Percentiles rank a stretch among this genome's conserved stretches.
Conservation (phyloP, 2,329 filamentous ascomycete species). For the Neofusicoccum umdonicola region DNA sequence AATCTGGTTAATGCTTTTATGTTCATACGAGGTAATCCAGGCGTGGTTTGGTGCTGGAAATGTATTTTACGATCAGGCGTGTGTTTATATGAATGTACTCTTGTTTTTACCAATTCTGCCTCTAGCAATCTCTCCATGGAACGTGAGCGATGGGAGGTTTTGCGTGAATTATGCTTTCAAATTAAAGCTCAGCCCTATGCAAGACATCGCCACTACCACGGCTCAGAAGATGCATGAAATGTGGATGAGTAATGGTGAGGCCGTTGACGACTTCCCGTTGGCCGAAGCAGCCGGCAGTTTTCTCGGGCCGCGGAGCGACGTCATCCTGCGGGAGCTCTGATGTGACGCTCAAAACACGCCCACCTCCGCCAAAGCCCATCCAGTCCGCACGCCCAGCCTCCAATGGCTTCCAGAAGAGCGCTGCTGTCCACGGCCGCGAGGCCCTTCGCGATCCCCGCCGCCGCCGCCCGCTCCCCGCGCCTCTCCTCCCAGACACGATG, state of each 20-base stretch:
- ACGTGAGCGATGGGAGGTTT: too few species aligned
- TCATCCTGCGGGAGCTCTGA: constrained; percentile 15
- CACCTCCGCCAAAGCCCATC: neutral
- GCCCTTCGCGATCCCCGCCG: constrained; percentile 22
- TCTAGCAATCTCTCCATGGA: too few species aligned
- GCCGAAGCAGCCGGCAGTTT: constrained; percentile 14
- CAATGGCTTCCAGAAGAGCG: neutral
- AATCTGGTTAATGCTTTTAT: constrained; percentile 3
- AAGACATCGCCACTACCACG: too few species aligned
- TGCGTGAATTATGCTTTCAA: too few species aligned
- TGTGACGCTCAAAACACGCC: neutral
- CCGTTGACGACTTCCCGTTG: constrained; percentile 4
- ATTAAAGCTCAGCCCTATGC: too few species aligned
- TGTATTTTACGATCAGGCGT: neutral
- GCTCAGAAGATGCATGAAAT: too few species aligned
- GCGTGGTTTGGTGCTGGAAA: neutral
- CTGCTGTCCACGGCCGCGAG: constrained; percentile 19
- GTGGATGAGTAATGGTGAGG: neutral
- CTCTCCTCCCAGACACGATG: constrained; percentile 34
- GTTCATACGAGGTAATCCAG: neutral
- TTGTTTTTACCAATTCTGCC: neutral
- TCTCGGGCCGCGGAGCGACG: constrained; percentile 3
- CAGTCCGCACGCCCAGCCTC: constrained; percentile 3
- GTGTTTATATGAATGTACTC: neutral
- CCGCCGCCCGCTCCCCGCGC: constrained; percentile 6